Conservation (phyloP, 257 asterid genomes). For the Solanum pennellii region DNA sequence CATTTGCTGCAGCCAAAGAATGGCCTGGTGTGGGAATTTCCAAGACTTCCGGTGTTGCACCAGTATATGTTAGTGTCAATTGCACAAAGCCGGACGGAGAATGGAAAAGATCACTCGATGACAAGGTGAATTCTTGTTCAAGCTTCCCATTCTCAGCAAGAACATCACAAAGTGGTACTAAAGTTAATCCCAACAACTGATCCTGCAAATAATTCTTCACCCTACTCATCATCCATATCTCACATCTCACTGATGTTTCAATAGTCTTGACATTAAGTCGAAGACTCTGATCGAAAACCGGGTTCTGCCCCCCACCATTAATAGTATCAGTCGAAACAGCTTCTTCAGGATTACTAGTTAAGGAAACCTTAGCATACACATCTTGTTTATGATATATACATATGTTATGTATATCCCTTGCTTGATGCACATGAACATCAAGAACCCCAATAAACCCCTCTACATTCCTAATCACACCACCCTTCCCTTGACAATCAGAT, state of each 20-base stretch:
- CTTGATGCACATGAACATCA: slow-evolving; percentile 79
- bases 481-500: slow-evolving; percentile 17
- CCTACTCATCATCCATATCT: slow-evolving; percentile 97
- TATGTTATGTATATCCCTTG: slow-evolving; percentile 86
- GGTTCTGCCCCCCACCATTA: slow-evolving; percentile 89
- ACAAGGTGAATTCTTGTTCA: slow-evolving; percentile 76
- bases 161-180: slow-evolving; percentile 79
- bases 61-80: slow-evolving; percentile 52
- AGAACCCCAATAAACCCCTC: slow-evolving; percentile 45
- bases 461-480: slow-evolving; percentile 13
- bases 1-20: slow-evolving; percentile 21
- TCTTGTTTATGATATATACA: slow-evolving; percentile 96
- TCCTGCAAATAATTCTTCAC: slow-evolving; percentile 86
- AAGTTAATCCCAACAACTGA: slow-evolving; percentile 83
- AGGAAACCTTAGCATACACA: slow-evolving; percentile 77
- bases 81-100: slow-evolving; percentile 96
- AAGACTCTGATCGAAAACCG: slow-evolving; percentile 66
- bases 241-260: slow-evolving; percentile 83
- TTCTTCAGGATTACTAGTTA: slow-evolving; percentile 71
- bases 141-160: slow-evolving; percentile 53
- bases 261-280: slow-evolving; percentile 40
- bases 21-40: slow-evolving; percentile 31
- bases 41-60: slow-evolving; percentile 62
- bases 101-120: slow-evolving; percentile 93
- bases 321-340: slow-evolving; percentile 65